Evolutionary conservation across 306 rosid species (phyloP).

Genomic region (Fagus sylvatica): DNA sequence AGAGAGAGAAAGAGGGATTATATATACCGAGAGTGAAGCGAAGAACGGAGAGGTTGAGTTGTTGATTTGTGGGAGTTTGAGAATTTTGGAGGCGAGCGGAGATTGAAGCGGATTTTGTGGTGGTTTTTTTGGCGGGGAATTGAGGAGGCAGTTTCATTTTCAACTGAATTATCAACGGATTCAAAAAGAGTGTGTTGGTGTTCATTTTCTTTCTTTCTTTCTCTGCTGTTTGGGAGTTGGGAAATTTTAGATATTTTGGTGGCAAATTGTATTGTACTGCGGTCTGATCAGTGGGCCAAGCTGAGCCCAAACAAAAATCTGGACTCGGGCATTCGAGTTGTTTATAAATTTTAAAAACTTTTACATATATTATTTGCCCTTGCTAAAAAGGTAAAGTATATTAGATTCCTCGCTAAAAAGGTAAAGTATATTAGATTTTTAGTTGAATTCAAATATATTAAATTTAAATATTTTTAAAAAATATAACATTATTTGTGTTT

Average conservation of each 20-base stretch:
- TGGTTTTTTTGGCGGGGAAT: constrained; percentile 30
- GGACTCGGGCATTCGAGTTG: not conserved
- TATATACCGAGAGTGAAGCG: constrained; percentile 80
- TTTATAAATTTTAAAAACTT: too few species aligned
- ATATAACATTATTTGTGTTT: too few species aligned
- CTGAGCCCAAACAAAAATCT: not conserved
- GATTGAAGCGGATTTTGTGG: constrained; percentile 29
- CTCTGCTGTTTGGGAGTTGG: not conserved
- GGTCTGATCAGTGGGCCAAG: not conserved
- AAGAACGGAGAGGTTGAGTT: constrained; percentile 83
- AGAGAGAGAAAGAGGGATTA: constrained; percentile 7
- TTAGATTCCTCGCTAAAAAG: too few species aligned
- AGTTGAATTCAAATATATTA: too few species aligned
- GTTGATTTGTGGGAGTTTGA: constrained; percentile 37
- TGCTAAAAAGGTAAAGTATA: too few species aligned
- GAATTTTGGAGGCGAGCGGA: constrained; percentile 61
- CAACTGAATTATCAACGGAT: constrained; percentile 33
- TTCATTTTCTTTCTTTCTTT: constrained; percentile 31
- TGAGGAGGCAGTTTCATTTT: constrained; percentile 6
- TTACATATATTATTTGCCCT: too few species aligned
- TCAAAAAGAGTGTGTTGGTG: constrained; percentile 19
- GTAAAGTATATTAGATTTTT: too few species aligned
- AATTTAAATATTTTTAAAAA: too few species aligned
- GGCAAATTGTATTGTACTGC: not conserved
- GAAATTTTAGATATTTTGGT: constrained; percentile 2